Evolutionary conservation across 1,139 yeast species (phyloP), one percentile per base, ranked within the genome.

Genomic region (Yamadazyma triangularis): DNA sequence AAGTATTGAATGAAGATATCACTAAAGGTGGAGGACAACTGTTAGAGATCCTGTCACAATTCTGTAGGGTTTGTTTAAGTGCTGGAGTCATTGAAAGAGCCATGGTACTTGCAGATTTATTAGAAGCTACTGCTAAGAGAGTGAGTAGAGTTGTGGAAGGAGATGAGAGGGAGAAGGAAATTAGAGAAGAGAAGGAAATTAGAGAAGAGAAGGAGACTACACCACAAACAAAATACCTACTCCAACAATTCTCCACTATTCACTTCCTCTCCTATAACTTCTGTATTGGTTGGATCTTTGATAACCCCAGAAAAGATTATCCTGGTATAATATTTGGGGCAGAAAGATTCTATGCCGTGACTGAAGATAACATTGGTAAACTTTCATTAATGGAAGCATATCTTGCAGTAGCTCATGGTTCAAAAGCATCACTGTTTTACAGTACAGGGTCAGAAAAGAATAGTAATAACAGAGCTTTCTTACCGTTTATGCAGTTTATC

Each of bases 311-410:
- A 15, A 72, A 73, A 15, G 65, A 62, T 16, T 67, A 68, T 30
- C 79, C 80, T 0, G 96, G 95, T 13, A 49, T 85, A n/a, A 77
- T 83, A 26, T 41, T 77, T 27, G 96, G 96, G 0, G 86, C 85
- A 32, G 85, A 83, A 39, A 58, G 79, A 23, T 70, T 81, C 26
- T 80, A 77, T 45, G 78, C 83, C 1, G 74, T 77, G 0, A 70
- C 77, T 16, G 81, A 78, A 33, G 72, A 71, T 23, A 64, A 63
- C n/a, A 53, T 73, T 29, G 93, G 91, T 3, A 80, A 80, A 44
- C 60, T 82, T 22, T 73, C 86, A 0, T 59, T 81, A 36, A 62
- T 77, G 40, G 81, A 77, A 34, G 81, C 83, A 7, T 84, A 74
- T 45, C 47, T 79, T 9, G 73, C 89, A 0, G 73, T 75, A 4